Evolutionary conservation across 2,329 filamentous ascomycete species (phyloP).

Genomic region (Fusarium vanettenii): DNA sequence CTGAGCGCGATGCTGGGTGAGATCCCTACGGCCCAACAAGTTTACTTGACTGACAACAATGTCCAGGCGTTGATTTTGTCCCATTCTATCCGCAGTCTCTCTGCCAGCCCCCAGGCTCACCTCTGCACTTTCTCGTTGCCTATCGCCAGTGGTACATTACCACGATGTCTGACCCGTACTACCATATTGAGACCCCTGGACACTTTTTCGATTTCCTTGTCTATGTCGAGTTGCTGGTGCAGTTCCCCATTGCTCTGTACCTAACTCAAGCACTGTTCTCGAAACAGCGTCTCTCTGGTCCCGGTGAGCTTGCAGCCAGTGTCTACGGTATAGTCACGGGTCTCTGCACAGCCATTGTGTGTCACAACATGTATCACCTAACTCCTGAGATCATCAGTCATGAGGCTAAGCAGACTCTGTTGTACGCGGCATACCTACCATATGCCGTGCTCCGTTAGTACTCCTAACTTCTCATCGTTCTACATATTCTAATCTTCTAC

Average conservation of each 20-base stretch:
- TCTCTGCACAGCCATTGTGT: neutral
- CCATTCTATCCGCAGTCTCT: constrained; percentile 11
- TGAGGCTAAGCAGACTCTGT: neutral
- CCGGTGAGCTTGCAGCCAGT: neutral
- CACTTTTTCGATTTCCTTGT: neutral
- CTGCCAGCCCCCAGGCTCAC: constrained; percentile 2
- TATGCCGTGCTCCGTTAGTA: neutral
- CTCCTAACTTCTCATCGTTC: too few species aligned
- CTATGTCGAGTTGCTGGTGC: neutral
- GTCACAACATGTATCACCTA: neutral
- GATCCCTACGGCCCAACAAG: neutral
- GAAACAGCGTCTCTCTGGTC: neutral
- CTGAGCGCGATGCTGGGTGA: neutral
- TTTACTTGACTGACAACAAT: neutral
- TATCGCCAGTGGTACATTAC: constrained; percentile 15
- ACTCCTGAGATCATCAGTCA: neutral
- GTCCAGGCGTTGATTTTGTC: constrained; percentile 6
- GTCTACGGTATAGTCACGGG: neutral
- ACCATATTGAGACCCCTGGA: neutral
- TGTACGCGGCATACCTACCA: neutral
- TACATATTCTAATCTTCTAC: neutral
- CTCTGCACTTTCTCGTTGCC: constrained; percentile 9
- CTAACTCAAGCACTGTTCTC: neutral
- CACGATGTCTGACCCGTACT: constrained; percentile 16
- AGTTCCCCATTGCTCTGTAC: neutral